These are phyloP conservation scores for Kodamaea kaohsiungensis DNA, from an alignment of 805 yeast species.

Conservation along the genomic window DNA sequence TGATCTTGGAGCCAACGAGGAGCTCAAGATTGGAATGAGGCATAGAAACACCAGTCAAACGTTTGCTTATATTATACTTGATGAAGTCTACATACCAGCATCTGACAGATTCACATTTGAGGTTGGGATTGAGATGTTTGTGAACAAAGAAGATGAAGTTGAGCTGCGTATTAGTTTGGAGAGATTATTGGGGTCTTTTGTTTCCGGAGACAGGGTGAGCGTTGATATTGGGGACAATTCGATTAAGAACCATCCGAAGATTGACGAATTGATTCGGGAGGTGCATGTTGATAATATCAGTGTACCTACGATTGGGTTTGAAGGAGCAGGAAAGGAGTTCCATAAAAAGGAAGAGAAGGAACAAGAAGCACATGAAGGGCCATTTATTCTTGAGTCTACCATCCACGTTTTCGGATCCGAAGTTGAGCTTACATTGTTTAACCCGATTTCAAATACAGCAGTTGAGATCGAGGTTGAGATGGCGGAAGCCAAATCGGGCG, in stretches of 20 bases:
- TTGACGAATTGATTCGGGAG: conserved; percentile 16
- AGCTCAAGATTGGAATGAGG: conserved; percentile 25
- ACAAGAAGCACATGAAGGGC: conserved; percentile 13
- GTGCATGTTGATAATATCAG: conserved; percentile 23
- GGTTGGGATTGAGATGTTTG: conserved; percentile 1
- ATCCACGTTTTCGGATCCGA: conserved; percentile 58
- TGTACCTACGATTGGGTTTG: conserved; percentile 28
- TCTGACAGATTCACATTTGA: background rate
- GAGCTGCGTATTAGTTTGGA: conserved; percentile 2
- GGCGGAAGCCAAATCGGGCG: conserved; percentile 52
- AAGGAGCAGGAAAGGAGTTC: background rate
- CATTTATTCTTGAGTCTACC: conserved; percentile 50
- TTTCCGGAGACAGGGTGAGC: conserved; percentile 5
- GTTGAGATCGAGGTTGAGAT: conserved; percentile 41
- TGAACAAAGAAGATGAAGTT: background rate
- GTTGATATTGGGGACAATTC: conserved; percentile 4
- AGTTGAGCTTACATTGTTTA: conserved; percentile 52
- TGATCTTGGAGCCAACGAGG: conserved; percentile 21
- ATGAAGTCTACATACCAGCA: conserved; percentile 5
- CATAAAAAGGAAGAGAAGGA: conserved; percentile 2
- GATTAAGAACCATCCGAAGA: conserved; percentile 1
- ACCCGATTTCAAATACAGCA: conserved; percentile 53
- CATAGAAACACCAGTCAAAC: conserved; percentile 28
- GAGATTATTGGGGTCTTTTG: conserved; percentile 5
- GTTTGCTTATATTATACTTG: conserved; percentile 29